Evolutionary conservation across 129 eudicot genomes (phyloP).

Genomic region (Dittrichia graveolens): DNA sequence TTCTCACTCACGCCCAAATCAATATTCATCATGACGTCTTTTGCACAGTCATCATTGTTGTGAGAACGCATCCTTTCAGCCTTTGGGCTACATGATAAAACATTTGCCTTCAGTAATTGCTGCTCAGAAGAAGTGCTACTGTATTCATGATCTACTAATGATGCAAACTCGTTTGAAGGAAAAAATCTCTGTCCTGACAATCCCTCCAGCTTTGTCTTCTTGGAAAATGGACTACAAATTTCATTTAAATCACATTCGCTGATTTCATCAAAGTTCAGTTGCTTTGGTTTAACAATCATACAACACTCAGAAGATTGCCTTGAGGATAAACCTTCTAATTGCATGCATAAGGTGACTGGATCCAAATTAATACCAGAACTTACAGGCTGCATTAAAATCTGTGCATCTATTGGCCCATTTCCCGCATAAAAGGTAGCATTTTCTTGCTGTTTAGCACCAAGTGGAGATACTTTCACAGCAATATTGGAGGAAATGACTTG

Average conservation of each 20-base stretch:
- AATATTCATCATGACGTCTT: slow-evolving; percentile 11
- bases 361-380: slow-evolving; percentile 32
- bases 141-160: slow-evolving; percentile 39
- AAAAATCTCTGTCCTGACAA: slow-evolving; percentile 29
- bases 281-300: slow-evolving; percentile 53
- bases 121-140: slow-evolving; percentile 25
- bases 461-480: slow-evolving; percentile 32
- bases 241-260: slow-evolving; percentile 42
- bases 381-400: slow-evolving; percentile 31
- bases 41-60: slow-evolving; percentile 27
- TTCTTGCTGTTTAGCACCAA: slow-evolving; percentile 33
- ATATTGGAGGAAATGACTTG: slow-evolving; percentile 37
- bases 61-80: slow-evolving; percentile 14
- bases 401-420: slow-evolving; percentile 34
- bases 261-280: slow-evolving; percentile 51
- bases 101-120: slow-evolving; percentile 28
- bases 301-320: slow-evolving; percentile 37
- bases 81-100: slow-evolving; percentile 24
- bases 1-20: slow-evolving; percentile 22
- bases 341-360: slow-evolving; percentile 25
- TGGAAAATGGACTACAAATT: slow-evolving; percentile 22
- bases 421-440: slow-evolving; percentile 32
- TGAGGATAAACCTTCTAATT: slow-evolving; percentile 41
- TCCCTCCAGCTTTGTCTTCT: slow-evolving; percentile 35
- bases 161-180: slow-evolving; percentile 32